Evolutionary conservation across 257 asterid genomes (phyloP).

Genomic region (Plantago major): DNA sequence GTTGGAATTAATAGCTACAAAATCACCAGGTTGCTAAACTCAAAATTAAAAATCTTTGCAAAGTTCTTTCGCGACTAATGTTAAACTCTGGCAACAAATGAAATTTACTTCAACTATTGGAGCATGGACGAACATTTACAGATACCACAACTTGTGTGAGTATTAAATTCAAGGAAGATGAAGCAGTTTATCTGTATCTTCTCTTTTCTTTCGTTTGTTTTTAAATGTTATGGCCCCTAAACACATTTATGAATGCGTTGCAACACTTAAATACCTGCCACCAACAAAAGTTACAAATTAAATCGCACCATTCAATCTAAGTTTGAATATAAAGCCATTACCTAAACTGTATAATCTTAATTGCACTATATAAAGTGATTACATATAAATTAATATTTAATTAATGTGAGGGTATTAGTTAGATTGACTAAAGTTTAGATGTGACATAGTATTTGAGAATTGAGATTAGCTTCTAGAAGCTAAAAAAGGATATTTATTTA

Average conservation of each 20-base stretch:
- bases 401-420: slow-evolving; percentile 16
- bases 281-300: slow-evolving; percentile 21
- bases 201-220: too few species aligned
- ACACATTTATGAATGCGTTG: neutral
- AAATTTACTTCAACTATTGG: too few species aligned
- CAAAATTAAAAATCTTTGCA: too few species aligned
- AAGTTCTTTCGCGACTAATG: too few species aligned
- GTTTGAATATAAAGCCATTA: slow-evolving; percentile 11
- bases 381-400: neutral
- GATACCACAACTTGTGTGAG: too few species aligned
- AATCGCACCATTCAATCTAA: slow-evolving; percentile 18
- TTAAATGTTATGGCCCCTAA: neutral
- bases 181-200: too few species aligned
- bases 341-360: too few species aligned
- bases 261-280: slow-evolving; percentile 19
- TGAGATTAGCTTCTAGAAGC: neutral
- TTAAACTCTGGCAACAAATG: too few species aligned
- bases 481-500: neutral
- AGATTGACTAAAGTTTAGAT: slow-evolving; percentile 20
- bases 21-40: too few species aligned
- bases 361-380: slow-evolving; percentile 2
- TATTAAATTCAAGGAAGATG: too few species aligned
- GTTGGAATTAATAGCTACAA: too few species aligned
- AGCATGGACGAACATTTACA: too few species aligned
- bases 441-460: neutral